These are phyloP conservation scores for Macrocybe sp. DNA, from an alignment of 1,284 basidiomycete genomes.

Conservation along the genomic window DNA sequence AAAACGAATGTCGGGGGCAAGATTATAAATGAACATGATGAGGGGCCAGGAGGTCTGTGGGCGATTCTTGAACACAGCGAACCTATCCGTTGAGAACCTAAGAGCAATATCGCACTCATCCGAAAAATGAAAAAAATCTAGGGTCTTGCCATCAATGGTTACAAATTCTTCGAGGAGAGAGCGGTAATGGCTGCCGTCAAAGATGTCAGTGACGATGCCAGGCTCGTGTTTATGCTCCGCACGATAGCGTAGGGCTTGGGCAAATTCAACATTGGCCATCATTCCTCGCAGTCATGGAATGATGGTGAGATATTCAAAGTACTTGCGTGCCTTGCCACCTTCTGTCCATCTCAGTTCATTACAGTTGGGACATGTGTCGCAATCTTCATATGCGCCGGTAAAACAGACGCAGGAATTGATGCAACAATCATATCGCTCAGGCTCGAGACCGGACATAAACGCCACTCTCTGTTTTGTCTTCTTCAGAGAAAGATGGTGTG, in stretches of 20 bases:
- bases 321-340: neutral
- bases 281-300: conserved; percentile 23
- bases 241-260: conserved; percentile 14
- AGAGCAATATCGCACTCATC: conserved; percentile 24
- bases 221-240: conserved; percentile 9
- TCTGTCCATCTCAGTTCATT: neutral
- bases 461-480: neutral
- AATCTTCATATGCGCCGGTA: conserved; percentile 19
- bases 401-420: conserved; percentile 30
- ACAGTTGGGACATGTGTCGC: conserved; percentile 29
- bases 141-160: neutral
- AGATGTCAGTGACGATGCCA: conserved; percentile 19
- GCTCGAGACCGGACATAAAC: conserved; percentile 23
- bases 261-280: conserved; percentile 12
- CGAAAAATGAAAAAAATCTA: conserved; percentile 13
- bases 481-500: neutral
- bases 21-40: conserved; percentile 31
- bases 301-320: conserved; percentile 26
- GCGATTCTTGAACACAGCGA: conserved; percentile 29
- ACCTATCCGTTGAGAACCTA: conserved; percentile 24
- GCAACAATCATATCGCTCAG: conserved; percentile 39
- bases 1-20: conserved; percentile 25
- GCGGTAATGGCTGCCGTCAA: conserved; percentile 23
- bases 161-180: conserved; percentile 7
- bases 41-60: conserved; percentile 32